Evolutionary conservation across 73 alveolate species (phyloP).

Genomic region (Tetrahymena elliotti): DNA sequence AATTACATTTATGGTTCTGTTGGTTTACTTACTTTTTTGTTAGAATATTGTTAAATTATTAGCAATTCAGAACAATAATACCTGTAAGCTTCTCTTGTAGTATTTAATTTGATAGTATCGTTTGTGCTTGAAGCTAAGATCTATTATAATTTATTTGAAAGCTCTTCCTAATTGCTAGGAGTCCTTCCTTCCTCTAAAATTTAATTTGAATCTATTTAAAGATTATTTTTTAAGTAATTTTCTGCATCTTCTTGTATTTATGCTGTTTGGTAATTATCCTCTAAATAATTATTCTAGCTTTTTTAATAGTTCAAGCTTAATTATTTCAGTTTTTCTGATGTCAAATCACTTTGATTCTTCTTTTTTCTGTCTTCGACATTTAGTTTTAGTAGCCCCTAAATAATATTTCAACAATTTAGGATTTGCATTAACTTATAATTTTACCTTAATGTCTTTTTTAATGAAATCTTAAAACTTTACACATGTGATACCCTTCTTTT

Average conservation of each 20-base stretch:
- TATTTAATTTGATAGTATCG: background rate
- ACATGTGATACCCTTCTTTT: background rate
- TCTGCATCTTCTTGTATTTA: background rate
- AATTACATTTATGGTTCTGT: background rate
- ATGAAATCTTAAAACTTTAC: background rate
- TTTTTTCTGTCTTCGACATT: background rate
- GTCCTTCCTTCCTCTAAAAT: background rate
- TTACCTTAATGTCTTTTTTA: background rate
- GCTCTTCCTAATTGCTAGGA: background rate
- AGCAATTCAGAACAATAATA: background rate
- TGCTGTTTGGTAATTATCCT: background rate
- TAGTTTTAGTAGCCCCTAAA: background rate
- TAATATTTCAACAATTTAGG: background rate
- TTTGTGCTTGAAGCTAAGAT: background rate
- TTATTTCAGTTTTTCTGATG: background rate
- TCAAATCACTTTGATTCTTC: background rate
- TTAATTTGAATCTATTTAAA: background rate
- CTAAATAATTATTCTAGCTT: background rate
- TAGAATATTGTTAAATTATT: background rate
- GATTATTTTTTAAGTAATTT: background rate
- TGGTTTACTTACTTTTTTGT: background rate
- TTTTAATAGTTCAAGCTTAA: background rate
- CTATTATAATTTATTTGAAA: background rate
- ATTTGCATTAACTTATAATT: background rate
- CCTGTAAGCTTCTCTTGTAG: background rate